Conservation (phyloP, 768 basidiomycete genomes). For the Agaricus sinodeliciosus region DNA sequence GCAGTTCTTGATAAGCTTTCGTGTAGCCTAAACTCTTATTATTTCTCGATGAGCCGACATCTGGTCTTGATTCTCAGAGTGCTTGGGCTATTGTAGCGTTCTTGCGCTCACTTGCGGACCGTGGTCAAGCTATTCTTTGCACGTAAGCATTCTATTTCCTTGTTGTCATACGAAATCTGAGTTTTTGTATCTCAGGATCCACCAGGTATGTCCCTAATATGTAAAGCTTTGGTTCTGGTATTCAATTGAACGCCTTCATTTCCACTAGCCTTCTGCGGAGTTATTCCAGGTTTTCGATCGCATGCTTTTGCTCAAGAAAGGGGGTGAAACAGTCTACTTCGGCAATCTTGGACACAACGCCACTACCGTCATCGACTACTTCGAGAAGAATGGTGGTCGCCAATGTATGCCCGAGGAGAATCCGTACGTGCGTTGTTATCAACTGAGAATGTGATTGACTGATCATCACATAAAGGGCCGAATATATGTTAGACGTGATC, state of each 20-base stretch:
- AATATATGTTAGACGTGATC: constrained; percentile 65
- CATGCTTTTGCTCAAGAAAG: constrained; percentile 67
- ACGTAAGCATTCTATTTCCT: constrained; percentile 38
- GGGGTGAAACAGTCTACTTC: constrained; percentile 75
- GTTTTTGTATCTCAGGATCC: constrained; percentile 26
- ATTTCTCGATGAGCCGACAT: constrained; percentile 89
- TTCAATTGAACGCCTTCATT: not conserved
- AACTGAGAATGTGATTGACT: not conserved
- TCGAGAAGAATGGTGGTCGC: constrained; percentile 63
- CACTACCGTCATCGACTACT: constrained; percentile 61
- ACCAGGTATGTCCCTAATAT: constrained; percentile 38
- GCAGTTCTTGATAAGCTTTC: constrained; percentile 5
- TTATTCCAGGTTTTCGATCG: constrained; percentile 53
- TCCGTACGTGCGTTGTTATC: constrained; percentile 38
- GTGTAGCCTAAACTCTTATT: constrained; percentile 67
- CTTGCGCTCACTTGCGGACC: constrained; percentile 67
- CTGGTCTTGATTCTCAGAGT: constrained; percentile 82
- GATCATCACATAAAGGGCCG: constrained; percentile 31
- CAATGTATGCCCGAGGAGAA: constrained; percentile 62
- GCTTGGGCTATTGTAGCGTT: constrained; percentile 82
- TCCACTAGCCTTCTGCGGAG: constrained; percentile 4
- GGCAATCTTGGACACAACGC: constrained; percentile 65
- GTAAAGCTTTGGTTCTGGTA: not conserved
- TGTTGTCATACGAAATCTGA: not conserved
- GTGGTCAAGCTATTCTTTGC: constrained; percentile 86